Evolutionary conservation across 2,329 filamentous ascomycete genomes (phyloP), one percentile per base, ranked within the genome.

Genomic region (Microsporum canis): DNA sequence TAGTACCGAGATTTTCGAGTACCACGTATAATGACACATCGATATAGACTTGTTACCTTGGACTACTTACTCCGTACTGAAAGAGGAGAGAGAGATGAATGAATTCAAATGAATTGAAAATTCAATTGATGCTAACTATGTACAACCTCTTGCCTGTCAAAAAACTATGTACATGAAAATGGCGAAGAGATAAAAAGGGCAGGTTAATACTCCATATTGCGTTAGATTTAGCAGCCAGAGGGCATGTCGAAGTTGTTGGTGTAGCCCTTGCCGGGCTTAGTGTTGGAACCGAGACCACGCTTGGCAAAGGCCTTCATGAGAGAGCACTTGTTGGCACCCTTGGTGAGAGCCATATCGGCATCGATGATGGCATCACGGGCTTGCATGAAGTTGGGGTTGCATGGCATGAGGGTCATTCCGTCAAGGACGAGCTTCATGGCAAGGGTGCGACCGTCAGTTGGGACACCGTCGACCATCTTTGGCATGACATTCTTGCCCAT

Each of bases 381-480:
- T 43, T 64, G 61, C 36, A 63, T 51, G 56, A 64, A 64, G 63
- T 62, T 61, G 17, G 63, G 63, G 49, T 61, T 64, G 63, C 63
- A 62, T 29, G 63, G 62, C 36, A 47, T 62, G 60, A 63, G 27
- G 60, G 62, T 60, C 62, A 63, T 62, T 57, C 62, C 62, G 60
- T 63, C 62, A 23, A 63, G 45, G 39, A 63, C 60, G 14, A 63
- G 57, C 45, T 63, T 63, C 62, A 63, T 63, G 38, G 60, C 36
- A 17, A 63, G 62, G 23, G 58, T 60, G 17, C 58, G 61, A 33
- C 62, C 62, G 34, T 63, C 62, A 49, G 34, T 57, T 31, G 62
- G 62, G 23, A 60, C 62, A 43, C 60, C 60, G 12, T 60, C 53
- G 47, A 34, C 34, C n/a, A 63, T 33, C 23, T 53, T 34, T 31